Evolutionary conservation across 352 stramenopile species (phyloP).

Genomic region (Detonula confervacea): DNA sequence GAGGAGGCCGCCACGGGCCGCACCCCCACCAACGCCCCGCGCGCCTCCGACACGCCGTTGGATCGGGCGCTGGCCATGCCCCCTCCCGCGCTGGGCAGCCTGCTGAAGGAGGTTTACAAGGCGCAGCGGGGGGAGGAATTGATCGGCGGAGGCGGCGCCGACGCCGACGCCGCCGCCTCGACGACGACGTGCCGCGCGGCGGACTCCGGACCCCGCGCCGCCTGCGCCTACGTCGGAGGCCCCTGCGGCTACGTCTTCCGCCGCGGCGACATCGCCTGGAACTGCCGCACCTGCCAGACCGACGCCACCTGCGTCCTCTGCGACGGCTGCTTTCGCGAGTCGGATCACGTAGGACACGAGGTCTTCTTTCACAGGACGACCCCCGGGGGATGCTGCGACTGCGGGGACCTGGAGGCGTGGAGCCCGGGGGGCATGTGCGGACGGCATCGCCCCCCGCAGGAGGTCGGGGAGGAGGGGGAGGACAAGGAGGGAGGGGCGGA

Average conservation of each 20-base stretch:
- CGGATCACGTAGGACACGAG: constrained; percentile 94
- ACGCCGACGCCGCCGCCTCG: not conserved
- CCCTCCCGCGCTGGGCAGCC: constrained; percentile 16
- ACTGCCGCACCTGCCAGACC: constrained; percentile 97
- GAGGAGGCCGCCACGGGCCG: constrained; percentile 52
- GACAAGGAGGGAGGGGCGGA: constrained; percentile 31
- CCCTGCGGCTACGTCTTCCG: constrained; percentile 96
- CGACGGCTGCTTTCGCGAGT: constrained; percentile 94
- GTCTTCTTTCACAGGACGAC: constrained; percentile 90
- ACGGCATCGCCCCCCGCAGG: constrained; percentile 83
- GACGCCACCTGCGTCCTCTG: constrained; percentile 98
- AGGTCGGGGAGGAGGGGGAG: constrained; percentile 24
- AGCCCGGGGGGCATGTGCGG: constrained; percentile 92
- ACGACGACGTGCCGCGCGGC: too few species aligned
- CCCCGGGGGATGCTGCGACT: constrained; percentile 95
- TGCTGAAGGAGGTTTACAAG: constrained; percentile 24
- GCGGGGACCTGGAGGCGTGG: constrained; percentile 97
- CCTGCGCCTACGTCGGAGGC: constrained; percentile 25
- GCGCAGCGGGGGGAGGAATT: constrained; percentile 28
- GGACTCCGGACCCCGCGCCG: too few species aligned
- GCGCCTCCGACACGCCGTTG: constrained; percentile 2
- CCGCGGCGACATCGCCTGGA: constrained; percentile 97
- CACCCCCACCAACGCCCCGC: constrained; percentile 8
- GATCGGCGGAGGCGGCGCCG: not conserved
- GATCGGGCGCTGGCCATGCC: constrained; percentile 14